A percentile compares a stretch with the other conserved stretches of the same genome.
phyloP scores from a whole-genome alignment of 2,329 filamentous ascomycete species.

The Curvularia lunata region DNA sequence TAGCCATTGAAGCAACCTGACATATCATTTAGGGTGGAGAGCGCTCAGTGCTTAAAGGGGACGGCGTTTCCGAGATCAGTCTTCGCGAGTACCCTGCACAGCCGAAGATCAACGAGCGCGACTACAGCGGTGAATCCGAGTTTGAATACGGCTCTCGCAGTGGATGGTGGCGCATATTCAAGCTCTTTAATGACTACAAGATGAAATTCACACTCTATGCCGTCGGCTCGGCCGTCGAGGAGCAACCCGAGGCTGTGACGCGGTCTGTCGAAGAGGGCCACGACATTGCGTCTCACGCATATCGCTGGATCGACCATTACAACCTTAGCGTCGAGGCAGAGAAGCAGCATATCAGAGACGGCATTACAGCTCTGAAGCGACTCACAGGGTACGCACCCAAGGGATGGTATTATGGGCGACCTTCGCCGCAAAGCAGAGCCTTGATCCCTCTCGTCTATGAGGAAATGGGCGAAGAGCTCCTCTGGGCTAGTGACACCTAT shows the following conservation, averaged over 20 bases:
- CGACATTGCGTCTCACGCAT: conserved; percentile 59
- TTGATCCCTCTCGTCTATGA: conserved; percentile 60
- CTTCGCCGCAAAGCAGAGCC: conserved; percentile 54
- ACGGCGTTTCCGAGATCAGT: conserved; percentile 40
- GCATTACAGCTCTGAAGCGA: conserved; percentile 51
- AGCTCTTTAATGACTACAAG: conserved; percentile 56
- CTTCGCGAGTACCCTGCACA: conserved; percentile 48
- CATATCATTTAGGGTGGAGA: conserved; percentile 38
- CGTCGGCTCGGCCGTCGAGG: conserved; percentile 57
- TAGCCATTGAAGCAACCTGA: conserved; percentile 7
- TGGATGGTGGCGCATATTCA: conserved; percentile 59
- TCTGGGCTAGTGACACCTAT: conserved; percentile 60
- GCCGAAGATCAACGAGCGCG: conserved; percentile 52
- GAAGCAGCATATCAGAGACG: conserved; percentile 56
- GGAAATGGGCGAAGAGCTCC: conserved; percentile 59
- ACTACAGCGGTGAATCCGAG: conserved; percentile 57
- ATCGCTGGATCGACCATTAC: conserved; percentile 61
- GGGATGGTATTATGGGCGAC: conserved; percentile 60
- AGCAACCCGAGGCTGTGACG: conserved; percentile 57
- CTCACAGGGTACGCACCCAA: conserved; percentile 56
- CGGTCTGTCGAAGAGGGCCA: conserved; percentile 58
- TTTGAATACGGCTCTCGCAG: conserved; percentile 60
- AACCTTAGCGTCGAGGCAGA: conserved; percentile 55
- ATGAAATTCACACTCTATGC: conserved; percentile 61
- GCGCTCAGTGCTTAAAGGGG: conserved; percentile 40